Evolutionary conservation across 805 yeast species (phyloP), one percentile per base, ranked within the genome.

Genomic region (Tetrapisispora namnaoensis): DNA sequence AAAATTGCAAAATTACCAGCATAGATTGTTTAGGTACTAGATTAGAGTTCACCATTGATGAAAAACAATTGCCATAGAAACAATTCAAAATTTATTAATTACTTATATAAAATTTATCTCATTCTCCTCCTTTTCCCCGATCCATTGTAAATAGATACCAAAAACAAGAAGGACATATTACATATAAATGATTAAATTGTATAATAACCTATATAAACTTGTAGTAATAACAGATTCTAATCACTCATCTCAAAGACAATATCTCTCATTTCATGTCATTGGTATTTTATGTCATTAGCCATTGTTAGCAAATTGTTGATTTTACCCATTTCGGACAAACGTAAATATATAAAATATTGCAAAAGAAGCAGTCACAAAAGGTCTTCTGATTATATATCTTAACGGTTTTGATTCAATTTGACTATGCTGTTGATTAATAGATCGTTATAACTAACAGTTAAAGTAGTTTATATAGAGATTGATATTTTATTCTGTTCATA

Each of bases 1-100:
- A 61, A 8, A 64, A 66, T 44, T 73, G 76, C 28, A 56, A 55
- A 20, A 66, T 77, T 17, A 63, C 62, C 16, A 72, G 66, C 39
- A 60, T 76, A 3, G 78, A 75, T 51, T 64, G 73, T 37, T 54
- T 76, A 27, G 76, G 71, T 17, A 45, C 39, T 18, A 21, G 9
- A 27, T 21, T 45, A 9, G 44, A 39, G 34, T 34, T 39, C 24
- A n/a, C 41, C 4, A 38, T 38, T 22, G 17, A 24, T 24, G 28
- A 24, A 24, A 24, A 24, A 6, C 8, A 4, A 24, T 24, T 24
- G 28, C 28, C 28, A 24, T 24, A 24, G 8, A 24, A 8, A 8
- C 28, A 24, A 4, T 8, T 8, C 28, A 24, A 24, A 24, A 24
- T 24, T 8, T 8, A 24, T 24, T 24, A 24, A 24, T 24, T 8